These are phyloP conservation scores for Coleophoma eucalyptorum DNA, from an alignment of 2,329 filamentous ascomycete genomes.

Conservation along the genomic window DNA sequence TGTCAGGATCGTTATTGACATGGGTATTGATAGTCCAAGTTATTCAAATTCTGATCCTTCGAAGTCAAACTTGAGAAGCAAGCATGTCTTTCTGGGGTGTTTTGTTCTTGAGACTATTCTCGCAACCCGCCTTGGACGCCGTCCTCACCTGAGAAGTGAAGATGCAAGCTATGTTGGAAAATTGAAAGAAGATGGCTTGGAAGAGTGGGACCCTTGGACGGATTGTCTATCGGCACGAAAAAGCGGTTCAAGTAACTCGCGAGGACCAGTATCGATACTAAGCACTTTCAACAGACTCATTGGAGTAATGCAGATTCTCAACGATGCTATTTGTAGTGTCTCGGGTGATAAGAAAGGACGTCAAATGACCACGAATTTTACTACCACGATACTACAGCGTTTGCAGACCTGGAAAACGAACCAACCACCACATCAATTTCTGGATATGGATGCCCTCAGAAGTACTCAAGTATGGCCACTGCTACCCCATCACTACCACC, in stretches of 20 bases:
- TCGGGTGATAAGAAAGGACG: slow-evolving; percentile 7
- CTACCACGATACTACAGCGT: slow-evolving; percentile 17
- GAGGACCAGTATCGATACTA: slow-evolving; percentile 26
- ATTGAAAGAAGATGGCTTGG: slow-evolving; percentile 62
- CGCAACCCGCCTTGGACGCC: slow-evolving; percentile 44
- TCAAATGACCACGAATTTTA: slow-evolving; percentile 10
- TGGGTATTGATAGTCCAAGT: slow-evolving; percentile 33
- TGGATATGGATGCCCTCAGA: slow-evolving; percentile 14
- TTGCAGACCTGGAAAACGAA: slow-evolving; percentile 20
- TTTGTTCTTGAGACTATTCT: slow-evolving; percentile 59
- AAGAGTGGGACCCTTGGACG: slow-evolving; percentile 73
- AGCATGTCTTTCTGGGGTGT: slow-evolving; percentile 51
- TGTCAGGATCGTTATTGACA: slow-evolving; percentile 45
- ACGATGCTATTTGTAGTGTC: slow-evolving; percentile 18
- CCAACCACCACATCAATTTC: slow-evolving; percentile 18
- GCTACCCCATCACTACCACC: slow-evolving; percentile 26
- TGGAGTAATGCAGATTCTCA: slow-evolving; percentile 24
- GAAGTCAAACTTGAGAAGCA: slow-evolving; percentile 24
- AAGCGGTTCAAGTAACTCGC: slow-evolving; percentile 13
- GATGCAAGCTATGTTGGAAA: slow-evolving; percentile 42
- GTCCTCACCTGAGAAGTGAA: slow-evolving; percentile 43
- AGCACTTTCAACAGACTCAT: slow-evolving; percentile 30
- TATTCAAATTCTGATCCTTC: slow-evolving; percentile 12
- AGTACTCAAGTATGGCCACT: slow-evolving; percentile 14
- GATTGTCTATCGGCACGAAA: slow-evolving; percentile 40